Base-by-base conservation (phyloP, 768 basidiomycete species). In the Tephrocybe sp. region DNA sequence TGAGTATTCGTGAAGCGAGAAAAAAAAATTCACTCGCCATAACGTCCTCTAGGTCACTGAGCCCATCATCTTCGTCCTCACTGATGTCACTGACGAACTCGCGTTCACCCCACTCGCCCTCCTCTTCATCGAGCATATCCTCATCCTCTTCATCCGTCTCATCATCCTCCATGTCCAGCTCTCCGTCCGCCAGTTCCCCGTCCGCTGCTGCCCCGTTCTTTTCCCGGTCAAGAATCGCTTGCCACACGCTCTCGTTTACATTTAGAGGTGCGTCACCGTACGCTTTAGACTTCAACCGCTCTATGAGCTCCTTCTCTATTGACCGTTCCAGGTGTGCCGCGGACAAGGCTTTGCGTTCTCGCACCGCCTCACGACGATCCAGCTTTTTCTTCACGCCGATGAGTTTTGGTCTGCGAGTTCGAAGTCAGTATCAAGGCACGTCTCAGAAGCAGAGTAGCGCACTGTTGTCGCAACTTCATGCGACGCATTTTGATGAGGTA, bases 401-500 rank as follows among this genome's bases (percentile, higher is more conserved):
- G 23, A 97, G 81, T 72, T 91, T 96, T 2, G 94, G 91, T 67
- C 95, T 98, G 30, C 39, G 18, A 17, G 32, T 38, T 18, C 15
- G 37, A 6, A 33, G 34, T 33, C 39, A 34, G 34, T 10, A 14
- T 36, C 7, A 36, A 15, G 17, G 20, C n/a, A 20, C 8, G 4
- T 39, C 38, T 39, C 20, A 10, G 37, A 23, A 18, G 10, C 23
- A 33, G 36, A 53, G 21, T n/a, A n/a, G 73, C 89, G 60, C 49
- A 95, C 94, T 92, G 86, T 71, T 92, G 83, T 15, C 88, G 84
- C 50, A 95, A 76, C 59, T 90, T 90, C 55, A 96, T 70, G 37
- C 90, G 85, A 53, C 96, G 82, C 95, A 98, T 97, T 76, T 97
- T 95, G 69, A 98, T 98, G 57, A 99, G 83, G 65, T 98, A 98